Base-by-base conservation (phyloP, 768 basidiomycete genomes). In the Boletus pseudopeckii region DNA sequence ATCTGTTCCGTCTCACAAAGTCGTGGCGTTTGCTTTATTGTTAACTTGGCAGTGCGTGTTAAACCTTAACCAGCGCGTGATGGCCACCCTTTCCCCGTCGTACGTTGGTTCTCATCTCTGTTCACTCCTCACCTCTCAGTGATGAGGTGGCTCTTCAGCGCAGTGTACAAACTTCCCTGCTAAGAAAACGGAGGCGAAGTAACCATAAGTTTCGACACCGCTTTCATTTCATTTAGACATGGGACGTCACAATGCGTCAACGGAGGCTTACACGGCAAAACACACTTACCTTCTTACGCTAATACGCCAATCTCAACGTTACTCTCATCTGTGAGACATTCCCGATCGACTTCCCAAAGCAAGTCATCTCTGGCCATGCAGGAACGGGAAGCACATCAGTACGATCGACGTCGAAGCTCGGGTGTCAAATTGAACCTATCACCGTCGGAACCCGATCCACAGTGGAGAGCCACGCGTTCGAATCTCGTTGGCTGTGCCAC, bases 381-480 rank as follows among this genome's bases (percentile, higher is more conserved):
- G 55, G 54, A 64, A 58, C 28, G 15, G 42, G 55, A 62, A 55
- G 53, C 33, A 22, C 38, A 59, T 67, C 54, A 57, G 28, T 8
- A 18, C 41, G 66, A 66, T 65, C 65, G 65, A 63, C 59, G 41
- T 56, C 65, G 60, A 64, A 62, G 60, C 53, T 20, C 40, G 45
- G 34, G 26, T 40, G 45, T 48, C 48, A 52, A 40, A 57, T 54
- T 41, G 55, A 42, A 52, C 49, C 51, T 41, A 60, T 62, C 58
- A 28, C 53, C 55, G 56, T 58, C 56, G 41, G 52, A 47, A 50
- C 14, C 43, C 45, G 52, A 55, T 65, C 44, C 52, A 56, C 45
- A 49, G 48, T 30, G 28, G 45, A 36, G 44, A 48, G 33, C 58
- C 65, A 58, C 55, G 56, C 65, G 53, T n/a, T 48, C 51, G 42